Evolutionary conservation across 2,329 filamentous ascomycete genomes (phyloP).

Genomic region (Penicillium janthinellum): DNA sequence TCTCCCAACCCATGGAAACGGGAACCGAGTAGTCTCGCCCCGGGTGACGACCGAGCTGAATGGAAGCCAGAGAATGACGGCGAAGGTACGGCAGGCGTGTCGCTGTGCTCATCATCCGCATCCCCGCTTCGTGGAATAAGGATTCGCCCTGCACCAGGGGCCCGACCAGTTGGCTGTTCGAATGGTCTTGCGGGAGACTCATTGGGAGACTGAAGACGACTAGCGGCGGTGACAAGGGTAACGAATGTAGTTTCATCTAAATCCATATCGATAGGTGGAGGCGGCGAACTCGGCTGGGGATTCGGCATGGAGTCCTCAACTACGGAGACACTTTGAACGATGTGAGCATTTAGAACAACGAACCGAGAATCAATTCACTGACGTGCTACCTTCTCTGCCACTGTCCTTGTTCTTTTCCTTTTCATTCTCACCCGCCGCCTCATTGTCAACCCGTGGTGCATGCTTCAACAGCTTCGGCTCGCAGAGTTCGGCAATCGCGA

Average conservation of each 20-base stretch:
- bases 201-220: slow-evolving; percentile 8
- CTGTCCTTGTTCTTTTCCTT: slow-evolving; percentile 8
- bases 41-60: slow-evolving; percentile 25
- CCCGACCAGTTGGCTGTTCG: slow-evolving; percentile 15
- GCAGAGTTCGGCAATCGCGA: slow-evolving; percentile 65
- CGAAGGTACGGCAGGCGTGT: slow-evolving; percentile 21
- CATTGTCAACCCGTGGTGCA: slow-evolving; percentile 28
- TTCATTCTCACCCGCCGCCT: slow-evolving; percentile 26
- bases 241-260: slow-evolving; percentile 26
- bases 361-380: slow-evolving; percentile 39
- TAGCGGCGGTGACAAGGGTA: slow-evolving; percentile 22
- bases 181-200: slow-evolving; percentile 13
- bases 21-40: slow-evolving; percentile 6
- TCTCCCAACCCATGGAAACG: slow-evolving; percentile 10
- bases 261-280: slow-evolving; percentile 16
- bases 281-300: slow-evolving; percentile 8
- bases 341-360: slow-evolving; percentile 32
- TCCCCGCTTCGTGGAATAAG: slow-evolving; percentile 12
- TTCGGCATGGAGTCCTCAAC: slow-evolving; percentile 29
- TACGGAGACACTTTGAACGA: slow-evolving; percentile 32
- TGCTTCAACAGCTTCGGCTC: slow-evolving; percentile 66
- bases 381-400: slow-evolving; percentile 39
- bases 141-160: slow-evolving; percentile 8
- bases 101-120: slow-evolving; percentile 17
- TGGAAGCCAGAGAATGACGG: slow-evolving; percentile 28